Conservation (phyloP, 495 filamentous ascomycete species). For the Neurospora tetraspora region DNA sequence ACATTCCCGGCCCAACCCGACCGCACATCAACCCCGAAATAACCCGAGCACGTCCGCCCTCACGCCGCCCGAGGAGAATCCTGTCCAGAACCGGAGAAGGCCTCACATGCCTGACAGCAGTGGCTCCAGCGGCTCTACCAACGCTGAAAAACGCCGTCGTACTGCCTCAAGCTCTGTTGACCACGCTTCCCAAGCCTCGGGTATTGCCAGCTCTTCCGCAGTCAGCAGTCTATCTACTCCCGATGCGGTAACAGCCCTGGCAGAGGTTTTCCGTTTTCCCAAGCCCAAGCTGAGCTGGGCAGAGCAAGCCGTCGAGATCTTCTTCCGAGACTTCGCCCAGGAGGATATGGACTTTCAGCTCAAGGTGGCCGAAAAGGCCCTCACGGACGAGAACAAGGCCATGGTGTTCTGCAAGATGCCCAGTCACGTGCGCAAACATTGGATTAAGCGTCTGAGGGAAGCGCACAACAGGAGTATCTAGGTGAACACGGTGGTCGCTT, state of each 20-base stretch:
- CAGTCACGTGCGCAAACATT: constrained; percentile 30
- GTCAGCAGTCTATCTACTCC: constrained; percentile 5
- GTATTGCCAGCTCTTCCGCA: constrained; percentile 10
- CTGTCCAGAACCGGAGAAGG: constrained; percentile 25
- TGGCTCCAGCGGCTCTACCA: not conserved
- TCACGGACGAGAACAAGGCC: constrained; percentile 43
- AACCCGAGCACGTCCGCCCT: constrained; percentile 25
- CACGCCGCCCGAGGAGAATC: constrained; percentile 39
- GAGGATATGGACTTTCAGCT: constrained; percentile 41
- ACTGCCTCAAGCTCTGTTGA: constrained; percentile 18
- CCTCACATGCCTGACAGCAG: constrained; percentile 11
- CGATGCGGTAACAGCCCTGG: constrained; percentile 18
- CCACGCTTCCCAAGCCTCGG: not conserved
- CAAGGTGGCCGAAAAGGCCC: constrained; percentile 41
- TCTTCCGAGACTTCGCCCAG: constrained; percentile 37
- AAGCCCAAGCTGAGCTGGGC: constrained; percentile 24
- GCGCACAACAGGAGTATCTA: constrained; percentile 33
- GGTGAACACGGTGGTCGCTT: constrained; percentile 1
- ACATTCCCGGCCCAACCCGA: constrained; percentile 12
- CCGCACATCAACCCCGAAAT: constrained; percentile 6
- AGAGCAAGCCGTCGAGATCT: constrained; percentile 40
- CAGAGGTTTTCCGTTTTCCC: constrained; percentile 20
- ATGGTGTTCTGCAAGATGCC: constrained; percentile 47
- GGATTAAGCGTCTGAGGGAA: constrained; percentile 37
- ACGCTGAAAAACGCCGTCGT: constrained; percentile 34